Evolutionary conservation across 768 basidiomycete species (phyloP), one percentile per base, ranked within the genome.

Genomic region (Jaapia argillacea): DNA sequence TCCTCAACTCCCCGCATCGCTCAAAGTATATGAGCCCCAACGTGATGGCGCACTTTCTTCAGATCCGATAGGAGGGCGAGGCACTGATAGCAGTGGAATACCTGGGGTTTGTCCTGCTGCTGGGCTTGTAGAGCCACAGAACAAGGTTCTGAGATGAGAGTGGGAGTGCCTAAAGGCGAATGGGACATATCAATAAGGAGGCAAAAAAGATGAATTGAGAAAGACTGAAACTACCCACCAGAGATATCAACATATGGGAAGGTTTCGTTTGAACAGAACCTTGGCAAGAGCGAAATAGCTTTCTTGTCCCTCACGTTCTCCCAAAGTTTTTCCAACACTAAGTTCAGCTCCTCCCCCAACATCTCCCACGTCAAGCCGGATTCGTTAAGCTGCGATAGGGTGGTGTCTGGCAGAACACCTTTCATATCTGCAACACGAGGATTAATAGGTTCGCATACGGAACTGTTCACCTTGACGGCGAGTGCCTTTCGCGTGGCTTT

Each of bases 71-170:
- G 23, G 4, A 20, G n/a, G n/a, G n/a, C 31, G 12, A 6, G 22
- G 45, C 48, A 49, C 18, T 47, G 48, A 28, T 43, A 43, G 41
- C 48, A 49, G 18, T 26, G 47, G 18, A 42, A 45, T 21, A 35
- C 38, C 28, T 10, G 28, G 16, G 10, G 28, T 33, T 10, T 10
- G 10, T 33, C 16, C 10, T 33, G 10, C 10, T 16, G 16, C 16
- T 33, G 10, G 16, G 16, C 28, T 33, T 33, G 10, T 10, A 33
- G 28, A 16, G 10, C 10, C 10, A 16, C 28, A 33, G 28, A 33
- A 10, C 10, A 10, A 10, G 10, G 10, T 10, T 33, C 16, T 10
- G 28, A 33, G 28, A 33, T 16, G 10, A 33, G 28, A 33, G 28
- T 16, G 10, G 28, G 28, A 16, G 10, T 33, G 28, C 28, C 28